Percentiles rank a stretch among this genome's conserved stretches.
Evolutionary conservation across 495 filamentous ascomycete genomes (phyloP).

Genomic region (Neurospora discreta): DNA sequence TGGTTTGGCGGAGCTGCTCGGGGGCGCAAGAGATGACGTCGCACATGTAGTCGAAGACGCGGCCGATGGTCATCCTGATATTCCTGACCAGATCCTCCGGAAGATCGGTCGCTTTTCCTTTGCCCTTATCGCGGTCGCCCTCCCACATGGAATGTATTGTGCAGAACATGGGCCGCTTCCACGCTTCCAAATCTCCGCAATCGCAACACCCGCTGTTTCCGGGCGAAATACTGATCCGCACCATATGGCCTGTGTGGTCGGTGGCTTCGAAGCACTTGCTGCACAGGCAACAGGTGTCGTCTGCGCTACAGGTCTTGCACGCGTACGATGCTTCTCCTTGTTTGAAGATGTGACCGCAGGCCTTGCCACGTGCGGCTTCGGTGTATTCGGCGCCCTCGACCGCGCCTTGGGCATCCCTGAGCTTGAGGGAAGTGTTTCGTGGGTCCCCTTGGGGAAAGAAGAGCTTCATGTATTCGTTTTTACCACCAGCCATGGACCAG

Average conservation of each 20-base stretch:
- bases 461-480: constrained; percentile 55
- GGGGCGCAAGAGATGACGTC: constrained; percentile 97
- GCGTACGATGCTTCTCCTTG: constrained; percentile 83
- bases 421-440: constrained; percentile 42
- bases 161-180: constrained; percentile 78
- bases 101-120: constrained; percentile 49
- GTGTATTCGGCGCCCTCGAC: constrained; percentile 91
- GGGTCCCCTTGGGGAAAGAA: constrained; percentile 65
- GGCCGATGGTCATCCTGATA: constrained; percentile 73
- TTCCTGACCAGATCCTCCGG: constrained; percentile 62
- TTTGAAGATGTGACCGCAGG: constrained; percentile 96
- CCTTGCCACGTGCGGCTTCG: constrained; percentile 79
- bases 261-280: constrained; percentile 89
- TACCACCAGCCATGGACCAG: constrained; percentile 66
- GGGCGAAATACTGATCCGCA: constrained; percentile 70
- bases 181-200: constrained; percentile 90
- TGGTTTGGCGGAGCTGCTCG: constrained; percentile 79
- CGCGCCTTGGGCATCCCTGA: constrained; percentile 80
- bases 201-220: constrained; percentile 96
- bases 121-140: constrained; percentile 47
- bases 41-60: constrained; percentile 84
- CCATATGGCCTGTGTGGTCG: constrained; percentile 88
- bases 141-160: constrained; percentile 72
- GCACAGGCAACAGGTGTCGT: constrained; percentile 80
- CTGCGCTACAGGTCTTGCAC: constrained; percentile 82